Conservation (phyloP, 192 early-diverging fungal species). For the Gorgonomyces haynaldii region DNA sequence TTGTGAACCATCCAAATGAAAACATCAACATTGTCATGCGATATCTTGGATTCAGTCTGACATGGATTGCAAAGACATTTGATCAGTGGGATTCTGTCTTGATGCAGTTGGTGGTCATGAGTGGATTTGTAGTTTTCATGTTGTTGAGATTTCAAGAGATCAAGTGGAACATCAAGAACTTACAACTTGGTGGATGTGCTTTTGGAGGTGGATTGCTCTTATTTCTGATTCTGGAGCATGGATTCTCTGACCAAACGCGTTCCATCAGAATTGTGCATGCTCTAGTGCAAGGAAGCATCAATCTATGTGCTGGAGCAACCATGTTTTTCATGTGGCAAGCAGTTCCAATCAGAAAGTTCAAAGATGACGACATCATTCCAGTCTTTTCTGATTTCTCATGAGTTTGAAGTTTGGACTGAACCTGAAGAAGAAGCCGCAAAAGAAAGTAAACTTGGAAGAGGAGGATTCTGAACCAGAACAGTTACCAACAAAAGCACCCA, state of each 20-base stretch:
- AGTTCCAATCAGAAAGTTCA: background rate
- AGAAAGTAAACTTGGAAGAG: background rate
- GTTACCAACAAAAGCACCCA: background rate
- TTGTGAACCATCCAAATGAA: background rate
- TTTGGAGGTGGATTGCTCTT: background rate
- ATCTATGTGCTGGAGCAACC: background rate
- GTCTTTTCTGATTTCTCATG: background rate
- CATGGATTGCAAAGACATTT: background rate
- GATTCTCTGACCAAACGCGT: background rate
- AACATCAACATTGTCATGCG: background rate
- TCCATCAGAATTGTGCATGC: background rate
- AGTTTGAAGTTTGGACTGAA: constrained; percentile 2
- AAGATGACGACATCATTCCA: background rate
- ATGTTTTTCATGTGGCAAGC: background rate
- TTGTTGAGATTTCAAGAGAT: background rate
- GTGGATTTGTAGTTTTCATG: background rate
- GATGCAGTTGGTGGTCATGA: background rate
- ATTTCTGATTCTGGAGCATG: background rate
- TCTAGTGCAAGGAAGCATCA: background rate
- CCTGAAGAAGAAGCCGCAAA: background rate
- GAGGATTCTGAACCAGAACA: background rate
- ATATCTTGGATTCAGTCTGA: background rate
- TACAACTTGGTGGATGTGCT: background rate
- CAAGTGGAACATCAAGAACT: background rate
- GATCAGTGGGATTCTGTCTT: background rate